Evolutionary conservation across 2,329 filamentous ascomycete genomes (phyloP), one percentile per base, ranked within the genome.

Genomic region (Dothistroma pini): DNA sequence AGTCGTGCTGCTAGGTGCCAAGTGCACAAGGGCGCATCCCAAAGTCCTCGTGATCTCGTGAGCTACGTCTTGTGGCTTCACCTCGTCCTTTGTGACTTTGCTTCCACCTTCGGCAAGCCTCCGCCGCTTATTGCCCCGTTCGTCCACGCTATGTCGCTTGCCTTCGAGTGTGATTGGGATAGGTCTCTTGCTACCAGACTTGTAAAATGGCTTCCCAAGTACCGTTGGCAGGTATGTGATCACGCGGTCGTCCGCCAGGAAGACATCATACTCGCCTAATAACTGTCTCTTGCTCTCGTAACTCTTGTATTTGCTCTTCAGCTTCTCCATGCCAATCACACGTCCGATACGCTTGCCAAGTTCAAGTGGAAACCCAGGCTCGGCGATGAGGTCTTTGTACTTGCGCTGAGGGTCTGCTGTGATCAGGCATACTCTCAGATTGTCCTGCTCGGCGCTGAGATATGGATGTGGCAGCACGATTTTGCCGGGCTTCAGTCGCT

Each of bases 141-240:
- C 89, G 41, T 76, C 72, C 16, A 69, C 61, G 57, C 61, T 72
- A 55, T 75, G 67, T 41, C 69, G 63, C 63, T 82, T 81, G 74
- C 86, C 82, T 64, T 86, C 83, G 63, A 97, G 83, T 49, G 83
- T 81, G 41, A 97, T 84, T 29, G 95, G 93, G 61, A 99, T 86
- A 10, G 95, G 95, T 44, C 93, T 84, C 83, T 97, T 97, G 65
- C 79, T 78, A 16, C 88, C 90, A 59, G 80, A 83, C 80, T 92
- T 89, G 84, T 95, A 97, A 76, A 99, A 97, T 1, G 89, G 89
- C 80, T 96, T 97, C 69, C 93, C 95, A 12, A 99, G 86, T 2
- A 87, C 81, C 66, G 85, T 84, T 59, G 93, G 91, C 62, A 97
- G 83, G 62, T 83, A 80, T 61, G 83, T 84, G 64, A 87, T 79